Evolutionary conservation across 2,329 filamentous ascomycete genomes (phyloP), one percentile per base, ranked within the genome.

Genomic region (Neonectria hederae): DNA sequence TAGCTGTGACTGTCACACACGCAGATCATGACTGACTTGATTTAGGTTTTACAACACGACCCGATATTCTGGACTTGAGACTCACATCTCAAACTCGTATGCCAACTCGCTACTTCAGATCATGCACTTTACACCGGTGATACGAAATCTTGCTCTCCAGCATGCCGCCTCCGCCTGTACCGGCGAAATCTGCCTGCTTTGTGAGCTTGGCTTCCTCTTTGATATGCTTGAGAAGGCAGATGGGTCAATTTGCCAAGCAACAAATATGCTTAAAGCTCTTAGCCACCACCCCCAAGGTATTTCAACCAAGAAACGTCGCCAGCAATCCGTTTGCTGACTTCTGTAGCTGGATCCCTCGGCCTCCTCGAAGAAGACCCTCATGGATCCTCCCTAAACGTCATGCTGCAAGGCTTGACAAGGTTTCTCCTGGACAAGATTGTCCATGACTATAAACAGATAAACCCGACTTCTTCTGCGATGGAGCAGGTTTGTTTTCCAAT

Each of bases 181-280:
- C 2, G 89, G 88, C 70, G 94, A 97, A 59, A 86, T 89, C 32
- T 99, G 96, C 77, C 83, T 99, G 45, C 82, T 99, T 1, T 99
- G 96, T 78, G 96, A 99, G 79, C 84, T 99, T 69, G 96, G 96
- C 1, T 99, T 96, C 76, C 83, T 99, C 10, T 97, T 97, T 72
- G 97, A 99, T 76, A 99, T 99, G 96, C 86, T 99, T 24, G 92
- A 98, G 73, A 99, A 98, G 77, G 96, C 96, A 2, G 91, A 92
- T 67, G 95, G 94, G 0, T 91, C 94, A 61, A 97, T 97, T 64
- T 99, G 96, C 71, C 96, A 99, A 76, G 96, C 96, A 14, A 97
- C 95, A 0, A 99, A 99, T 75, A 87, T 99, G 67, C 83, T 98
- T 32, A 97, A 96, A 77, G 92, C 94, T 0, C 90, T 99, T 62